Evolutionary conservation across 495 filamentous ascomycete species (phyloP), one percentile per base, ranked within the genome.

Genomic region (Elasticomyces elasticus): DNA sequence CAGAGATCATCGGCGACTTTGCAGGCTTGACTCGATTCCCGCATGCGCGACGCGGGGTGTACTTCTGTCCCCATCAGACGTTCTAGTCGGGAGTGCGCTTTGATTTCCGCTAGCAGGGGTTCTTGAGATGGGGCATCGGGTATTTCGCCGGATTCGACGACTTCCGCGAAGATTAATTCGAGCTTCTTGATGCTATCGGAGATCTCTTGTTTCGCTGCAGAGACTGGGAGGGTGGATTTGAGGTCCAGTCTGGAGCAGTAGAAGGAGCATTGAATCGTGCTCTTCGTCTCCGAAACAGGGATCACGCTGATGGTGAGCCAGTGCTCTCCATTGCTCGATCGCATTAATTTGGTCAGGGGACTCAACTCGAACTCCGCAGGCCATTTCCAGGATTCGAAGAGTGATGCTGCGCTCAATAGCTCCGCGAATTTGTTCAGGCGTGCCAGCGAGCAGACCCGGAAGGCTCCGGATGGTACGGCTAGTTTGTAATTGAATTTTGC

Each of bases 1-100:
- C 51, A 53, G 12, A 53, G 27, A 43, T 53, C 51, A n/a, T 53
- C 51, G 4, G 51, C 51, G 25, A 53, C 51, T 35, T 45, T 53
- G 20, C 51, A 43, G 5, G 38, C 51, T 22, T 43, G 41, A 20
- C 51, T 53, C 26, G 51, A 44, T 24, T 44, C 51, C 9, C 40
- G 37, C 35, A 43, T 43, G 12, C 49, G 49, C 2, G 49, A 51
- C 19, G 49, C 49, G 2, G 49, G 49, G 24, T 38, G 25, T 15
- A 51, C 49, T 27, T 51, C 49, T 24, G 4, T 26, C 2, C 49
- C 49, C 28, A 51, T 51, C 30, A 38, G 17, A 20, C 49, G 31
- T 33, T 51, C 49, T 19, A 51, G 24, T 10, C 49, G 28, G 13
- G 24, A 15, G 25, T 51, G 49, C 5, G 49, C 49, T 30, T 41